Evolutionary conservation across 345 rosid species (phyloP).

Genomic region (Brassica rapa): DNA sequence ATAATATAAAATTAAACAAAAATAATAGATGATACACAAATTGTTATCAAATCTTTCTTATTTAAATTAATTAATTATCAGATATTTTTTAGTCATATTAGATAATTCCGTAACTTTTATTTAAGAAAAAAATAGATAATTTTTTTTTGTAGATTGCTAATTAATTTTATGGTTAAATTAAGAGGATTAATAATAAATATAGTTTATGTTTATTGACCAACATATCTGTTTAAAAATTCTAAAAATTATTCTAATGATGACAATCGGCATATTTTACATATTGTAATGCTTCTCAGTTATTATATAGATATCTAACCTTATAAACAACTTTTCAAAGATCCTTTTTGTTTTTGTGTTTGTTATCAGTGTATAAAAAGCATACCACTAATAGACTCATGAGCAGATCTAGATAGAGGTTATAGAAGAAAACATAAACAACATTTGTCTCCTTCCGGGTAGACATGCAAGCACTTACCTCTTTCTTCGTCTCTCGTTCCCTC

Average conservation of each 20-base stretch:
- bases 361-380: background rate
- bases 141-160: background rate
- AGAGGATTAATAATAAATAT: too few species aligned
- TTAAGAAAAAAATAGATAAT: too few species aligned
- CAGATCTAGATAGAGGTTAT: background rate
- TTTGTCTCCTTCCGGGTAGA: conserved; percentile 10
- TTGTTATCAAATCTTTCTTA: background rate
- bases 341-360: background rate
- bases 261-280: background rate
- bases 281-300: background rate
- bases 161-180: too few species aligned
- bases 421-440: background rate
- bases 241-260: background rate
- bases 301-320: background rate
- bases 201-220: too few species aligned
- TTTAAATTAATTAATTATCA: too few species aligned
- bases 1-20: too few species aligned
- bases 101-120: too few species aligned
- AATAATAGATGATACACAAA: background rate
- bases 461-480: conserved; percentile 27
- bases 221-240: too few species aligned
- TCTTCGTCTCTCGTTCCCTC: conserved; percentile 15
- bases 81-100: too few species aligned
- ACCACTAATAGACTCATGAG: background rate
- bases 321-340: background rate